Evolutionary conservation across 2,329 filamentous ascomycete species (phyloP).

Genomic region (Cylindrodendrum hubeiense): DNA sequence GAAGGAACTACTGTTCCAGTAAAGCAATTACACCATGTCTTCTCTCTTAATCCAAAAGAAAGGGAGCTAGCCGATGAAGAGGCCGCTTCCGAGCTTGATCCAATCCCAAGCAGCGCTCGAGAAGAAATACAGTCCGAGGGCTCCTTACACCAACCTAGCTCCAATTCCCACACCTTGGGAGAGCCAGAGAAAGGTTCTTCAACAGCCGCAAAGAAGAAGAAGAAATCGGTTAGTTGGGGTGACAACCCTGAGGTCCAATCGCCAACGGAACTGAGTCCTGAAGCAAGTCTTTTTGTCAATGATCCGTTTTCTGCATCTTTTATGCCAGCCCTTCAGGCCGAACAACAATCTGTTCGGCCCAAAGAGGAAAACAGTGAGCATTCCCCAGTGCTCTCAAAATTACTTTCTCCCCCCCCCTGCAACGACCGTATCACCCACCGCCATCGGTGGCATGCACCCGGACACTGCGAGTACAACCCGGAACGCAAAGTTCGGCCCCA

Average conservation of each 20-base stretch:
- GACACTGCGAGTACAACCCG: conserved; percentile 21
- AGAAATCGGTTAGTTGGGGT: conserved; percentile 43
- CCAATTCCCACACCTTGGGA: neutral
- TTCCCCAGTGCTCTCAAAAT: neutral
- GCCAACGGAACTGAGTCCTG: conserved; percentile 32
- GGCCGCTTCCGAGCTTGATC: neutral
- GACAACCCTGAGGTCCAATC: conserved; percentile 22
- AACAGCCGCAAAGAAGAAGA: conserved; percentile 38
- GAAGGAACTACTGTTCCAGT: conserved; percentile 55
- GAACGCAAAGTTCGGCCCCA: conserved; percentile 33
- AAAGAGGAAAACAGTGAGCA: conserved; percentile 4
- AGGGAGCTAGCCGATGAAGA: neutral
- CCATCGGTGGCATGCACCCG: conserved; percentile 1
- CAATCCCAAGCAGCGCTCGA: conserved; percentile 16
- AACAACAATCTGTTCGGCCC: neutral
- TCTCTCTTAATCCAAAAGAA: conserved; percentile 48
- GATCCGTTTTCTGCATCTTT: conserved; percentile 1
- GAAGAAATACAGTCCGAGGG: neutral
- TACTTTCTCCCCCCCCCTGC: conserved; percentile 1
- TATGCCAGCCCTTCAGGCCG: neutral
- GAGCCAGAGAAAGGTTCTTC: neutral
- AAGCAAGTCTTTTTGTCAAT: conserved; percentile 41
- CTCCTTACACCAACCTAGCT: neutral
- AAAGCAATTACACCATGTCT: conserved; percentile 45
- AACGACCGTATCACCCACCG: neutral